Percentiles rank a stretch among this genome's conserved stretches.
Evolutionary conservation across 257 asterid species (phyloP).

Genomic region (Solanum dulcamara): DNA sequence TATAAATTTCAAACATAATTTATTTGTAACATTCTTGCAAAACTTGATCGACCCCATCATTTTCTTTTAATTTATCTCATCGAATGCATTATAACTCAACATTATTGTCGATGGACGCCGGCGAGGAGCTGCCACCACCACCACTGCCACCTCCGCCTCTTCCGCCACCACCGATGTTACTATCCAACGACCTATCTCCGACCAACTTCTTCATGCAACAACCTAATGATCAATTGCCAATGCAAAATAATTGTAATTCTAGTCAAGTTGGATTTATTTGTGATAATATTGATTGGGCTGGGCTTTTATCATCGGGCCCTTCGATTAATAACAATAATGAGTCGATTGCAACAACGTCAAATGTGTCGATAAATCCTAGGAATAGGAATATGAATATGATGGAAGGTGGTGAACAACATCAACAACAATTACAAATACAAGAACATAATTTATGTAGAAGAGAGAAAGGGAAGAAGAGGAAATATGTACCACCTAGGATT

Average conservation of each 20-base stretch:
- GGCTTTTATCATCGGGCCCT: constrained; percentile 20
- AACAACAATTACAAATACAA: not conserved
- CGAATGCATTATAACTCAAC: not conserved
- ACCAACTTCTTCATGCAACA: not conserved
- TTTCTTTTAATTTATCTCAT: not conserved
- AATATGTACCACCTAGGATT: constrained; percentile 56
- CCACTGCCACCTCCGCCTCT: not conserved
- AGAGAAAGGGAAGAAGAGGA: constrained; percentile 39
- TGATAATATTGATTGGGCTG: constrained; percentile 34
- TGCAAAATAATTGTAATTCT: constrained; percentile 41
- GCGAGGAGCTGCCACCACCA: not conserved
- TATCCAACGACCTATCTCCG: not conserved
- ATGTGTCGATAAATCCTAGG: not conserved
- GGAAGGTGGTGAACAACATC: constrained; percentile 13
- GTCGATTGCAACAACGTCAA: not conserved
- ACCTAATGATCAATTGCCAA: not conserved
- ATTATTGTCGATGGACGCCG: constrained; percentile 6
- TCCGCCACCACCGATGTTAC: not conserved
- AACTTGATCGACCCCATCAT: not conserved
- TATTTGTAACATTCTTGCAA: constrained; percentile 5
- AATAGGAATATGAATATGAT: not conserved
- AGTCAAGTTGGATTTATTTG: constrained; percentile 4
- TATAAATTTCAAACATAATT: constrained; percentile 1
- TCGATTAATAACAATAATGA: not conserved
- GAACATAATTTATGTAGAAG: not conserved